Percentiles rank a stretch among this genome's conserved stretches.
phyloP scores from a whole-genome alignment of 116 monocot species.

The Trichopus zeylanicus region DNA sequence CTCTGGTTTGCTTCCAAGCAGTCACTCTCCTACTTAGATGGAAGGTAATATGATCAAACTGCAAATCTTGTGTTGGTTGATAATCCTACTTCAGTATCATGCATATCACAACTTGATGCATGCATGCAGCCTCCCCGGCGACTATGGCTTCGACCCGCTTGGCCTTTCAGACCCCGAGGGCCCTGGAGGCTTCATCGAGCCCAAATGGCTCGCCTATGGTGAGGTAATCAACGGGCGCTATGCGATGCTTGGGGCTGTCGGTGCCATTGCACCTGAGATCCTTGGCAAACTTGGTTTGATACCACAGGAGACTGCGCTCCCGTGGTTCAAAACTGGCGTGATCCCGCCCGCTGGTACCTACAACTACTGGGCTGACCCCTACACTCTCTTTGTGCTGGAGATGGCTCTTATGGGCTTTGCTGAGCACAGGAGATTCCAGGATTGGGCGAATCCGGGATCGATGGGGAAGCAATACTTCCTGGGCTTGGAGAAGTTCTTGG shows the following conservation, averaged over 20 bases:
- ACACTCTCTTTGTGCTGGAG: slow-evolving; percentile 84
- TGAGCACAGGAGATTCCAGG: slow-evolving; percentile 89
- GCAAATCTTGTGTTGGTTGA: no score
- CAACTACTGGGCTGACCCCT: slow-evolving; percentile 86
- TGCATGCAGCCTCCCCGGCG: slow-evolving; percentile 62
- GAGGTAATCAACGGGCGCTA: slow-evolving; percentile 84
- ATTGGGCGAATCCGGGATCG: slow-evolving; percentile 81
- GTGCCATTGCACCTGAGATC: slow-evolving; percentile 74
- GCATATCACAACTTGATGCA: background rate
- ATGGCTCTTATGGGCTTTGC: slow-evolving; percentile 93
- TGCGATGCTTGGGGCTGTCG: slow-evolving; percentile 74
- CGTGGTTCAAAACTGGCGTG: slow-evolving; percentile 94
- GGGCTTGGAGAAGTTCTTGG: slow-evolving; percentile 74
- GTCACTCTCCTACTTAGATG: slow-evolving; percentile 71
- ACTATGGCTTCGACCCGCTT: slow-evolving; percentile 93
- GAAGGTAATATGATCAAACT: slow-evolving; percentile 53
- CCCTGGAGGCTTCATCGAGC: slow-evolving; percentile 92
- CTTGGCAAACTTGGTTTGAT: slow-evolving; percentile 70
- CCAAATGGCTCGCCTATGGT: slow-evolving; percentile 82
- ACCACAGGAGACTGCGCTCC: slow-evolving; percentile 71
- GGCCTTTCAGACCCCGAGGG: slow-evolving; percentile 92
- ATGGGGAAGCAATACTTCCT: slow-evolving; percentile 94
- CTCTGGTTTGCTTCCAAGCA: slow-evolving; percentile 95
- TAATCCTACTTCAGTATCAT: background rate
- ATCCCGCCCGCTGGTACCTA: slow-evolving; percentile 89